These are phyloP conservation scores for Eragrostis curvula DNA, from an alignment of 176 grass and related monocot species.

Conservation along the genomic window DNA sequence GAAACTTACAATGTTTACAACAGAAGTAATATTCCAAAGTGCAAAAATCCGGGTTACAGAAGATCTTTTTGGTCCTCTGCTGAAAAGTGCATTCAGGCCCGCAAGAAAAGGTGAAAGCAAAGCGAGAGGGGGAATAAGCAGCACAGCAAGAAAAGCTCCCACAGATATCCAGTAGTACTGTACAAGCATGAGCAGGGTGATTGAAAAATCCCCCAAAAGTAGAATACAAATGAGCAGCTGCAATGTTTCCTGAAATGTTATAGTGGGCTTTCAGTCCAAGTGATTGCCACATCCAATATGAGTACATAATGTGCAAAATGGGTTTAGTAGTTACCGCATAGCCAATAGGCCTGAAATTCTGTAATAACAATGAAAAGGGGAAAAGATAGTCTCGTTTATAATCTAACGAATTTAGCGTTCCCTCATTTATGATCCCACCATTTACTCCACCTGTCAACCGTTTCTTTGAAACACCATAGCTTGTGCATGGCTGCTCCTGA, in stretches of 20 bases:
- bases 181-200: constrained; percentile 88
- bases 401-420: constrained; percentile 70
- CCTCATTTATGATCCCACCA: constrained; percentile 91
- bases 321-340: constrained; percentile 62
- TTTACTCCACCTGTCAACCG: constrained; percentile 85
- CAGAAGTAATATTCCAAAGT: constrained; percentile 88
- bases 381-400: constrained; percentile 85
- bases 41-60: constrained; percentile 94
- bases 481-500: constrained; percentile 59
- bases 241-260: constrained; percentile 86
- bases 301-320: not conserved
- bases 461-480: constrained; percentile 71
- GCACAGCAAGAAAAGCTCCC: constrained; percentile 81
- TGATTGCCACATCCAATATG: not conserved
- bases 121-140: constrained; percentile 86
- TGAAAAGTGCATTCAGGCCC: constrained; percentile 95
- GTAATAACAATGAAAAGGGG: constrained; percentile 77
- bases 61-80: constrained; percentile 89
- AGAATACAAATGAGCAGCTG: constrained; percentile 85
- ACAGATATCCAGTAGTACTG: constrained; percentile 98
- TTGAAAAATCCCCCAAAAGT: constrained; percentile 87
- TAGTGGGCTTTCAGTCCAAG: constrained; percentile 33
- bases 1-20: constrained; percentile 90
- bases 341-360: constrained; percentile 82
- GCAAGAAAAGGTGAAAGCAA: constrained; percentile 96